These are phyloP conservation scores for Polyplosphaeria fusca DNA, from an alignment of 495 filamentous ascomycete species.

Conservation along the genomic window DNA sequence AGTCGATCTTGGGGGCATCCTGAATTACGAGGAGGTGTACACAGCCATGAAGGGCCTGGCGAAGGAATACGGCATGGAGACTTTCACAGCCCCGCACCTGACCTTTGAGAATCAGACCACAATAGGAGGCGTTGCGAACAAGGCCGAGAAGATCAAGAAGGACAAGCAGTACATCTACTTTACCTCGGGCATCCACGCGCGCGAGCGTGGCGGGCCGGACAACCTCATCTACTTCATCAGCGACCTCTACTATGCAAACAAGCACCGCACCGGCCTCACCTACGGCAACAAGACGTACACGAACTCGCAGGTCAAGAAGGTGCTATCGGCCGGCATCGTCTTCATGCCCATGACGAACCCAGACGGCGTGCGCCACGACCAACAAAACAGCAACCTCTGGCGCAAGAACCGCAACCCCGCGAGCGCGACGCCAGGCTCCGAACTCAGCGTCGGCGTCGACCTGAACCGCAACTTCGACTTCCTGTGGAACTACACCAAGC, in stretches of 20 bases:
- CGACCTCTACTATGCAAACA: slow-evolving; percentile 43
- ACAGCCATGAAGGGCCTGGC: slow-evolving; percentile 38
- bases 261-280: slow-evolving; percentile 38
- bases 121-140: slow-evolving; percentile 33
- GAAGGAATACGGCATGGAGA: slow-evolving; percentile 34
- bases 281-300: slow-evolving; percentile 45
- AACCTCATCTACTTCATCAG: slow-evolving; percentile 41
- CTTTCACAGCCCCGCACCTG: slow-evolving; percentile 37
- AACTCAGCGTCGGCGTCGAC: slow-evolving; percentile 48
- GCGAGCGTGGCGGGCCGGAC: slow-evolving; percentile 41
- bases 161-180: slow-evolving; percentile 40
- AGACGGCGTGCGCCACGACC: slow-evolving; percentile 61
- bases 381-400: slow-evolving; percentile 57
- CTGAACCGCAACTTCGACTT: slow-evolving; percentile 64
- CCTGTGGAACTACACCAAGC: slow-evolving; percentile 45
- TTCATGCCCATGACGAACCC: slow-evolving; percentile 61
- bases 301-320: slow-evolving; percentile 41
- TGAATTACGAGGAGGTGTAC: slow-evolving; percentile 41
- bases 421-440: slow-evolving; percentile 27
- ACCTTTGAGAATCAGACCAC: slow-evolving; percentile 34
- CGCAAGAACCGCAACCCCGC: slow-evolving; percentile 58
- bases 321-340: slow-evolving; percentile 42
- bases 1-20: slow-evolving; percentile 26
- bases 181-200: slow-evolving; percentile 40
- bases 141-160: slow-evolving; percentile 27